phyloP scores from a whole-genome alignment of 192 early-diverging fungal species.

The Entomortierella beljakovae region DNA sequence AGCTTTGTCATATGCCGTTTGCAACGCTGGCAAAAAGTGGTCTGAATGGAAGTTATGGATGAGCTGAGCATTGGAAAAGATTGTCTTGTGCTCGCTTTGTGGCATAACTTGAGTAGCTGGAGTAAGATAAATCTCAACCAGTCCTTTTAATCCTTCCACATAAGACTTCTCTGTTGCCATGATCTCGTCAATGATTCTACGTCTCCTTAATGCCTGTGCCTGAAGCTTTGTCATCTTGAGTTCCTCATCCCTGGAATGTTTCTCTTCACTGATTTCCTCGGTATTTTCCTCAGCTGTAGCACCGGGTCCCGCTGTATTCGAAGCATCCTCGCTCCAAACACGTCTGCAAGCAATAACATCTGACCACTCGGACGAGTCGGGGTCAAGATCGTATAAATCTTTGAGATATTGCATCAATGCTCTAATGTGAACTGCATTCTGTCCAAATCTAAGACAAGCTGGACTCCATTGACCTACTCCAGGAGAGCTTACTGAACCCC shows the following conservation, averaged over 20 bases:
- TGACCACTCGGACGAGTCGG: constrained; percentile 54
- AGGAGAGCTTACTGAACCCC: background rate
- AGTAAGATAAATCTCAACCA: constrained; percentile 65
- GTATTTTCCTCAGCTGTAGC: constrained; percentile 3
- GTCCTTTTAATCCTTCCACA: constrained; percentile 80
- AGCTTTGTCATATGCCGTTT: constrained; percentile 38
- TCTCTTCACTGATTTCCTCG: constrained; percentile 8
- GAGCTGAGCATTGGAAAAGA: constrained; percentile 82
- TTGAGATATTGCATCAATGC: constrained; percentile 62
- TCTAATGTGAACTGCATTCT: constrained; percentile 26
- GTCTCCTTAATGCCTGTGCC: constrained; percentile 56
- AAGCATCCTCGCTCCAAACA: constrained; percentile 48
- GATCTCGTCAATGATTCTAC: constrained; percentile 81
- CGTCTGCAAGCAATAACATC: constrained; percentile 53
- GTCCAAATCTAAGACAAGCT: constrained; percentile 15
- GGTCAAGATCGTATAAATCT: constrained; percentile 71
- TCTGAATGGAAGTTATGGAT: constrained; percentile 81
- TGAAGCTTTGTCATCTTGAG: constrained; percentile 45
- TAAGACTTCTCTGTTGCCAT: constrained; percentile 89
- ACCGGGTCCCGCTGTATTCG: constrained; percentile 1
- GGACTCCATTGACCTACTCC: constrained; percentile 10
- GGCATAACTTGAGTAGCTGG: constrained; percentile 60
- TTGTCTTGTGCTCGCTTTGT: constrained; percentile 65
- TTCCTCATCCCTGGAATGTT: constrained; percentile 51
- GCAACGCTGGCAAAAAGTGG: constrained; percentile 76